A percentile compares a stretch with the other conserved stretches of the same genome.
Evolutionary conservation across 345 rosid species (phyloP).

Genomic region (Salix udensis): DNA sequence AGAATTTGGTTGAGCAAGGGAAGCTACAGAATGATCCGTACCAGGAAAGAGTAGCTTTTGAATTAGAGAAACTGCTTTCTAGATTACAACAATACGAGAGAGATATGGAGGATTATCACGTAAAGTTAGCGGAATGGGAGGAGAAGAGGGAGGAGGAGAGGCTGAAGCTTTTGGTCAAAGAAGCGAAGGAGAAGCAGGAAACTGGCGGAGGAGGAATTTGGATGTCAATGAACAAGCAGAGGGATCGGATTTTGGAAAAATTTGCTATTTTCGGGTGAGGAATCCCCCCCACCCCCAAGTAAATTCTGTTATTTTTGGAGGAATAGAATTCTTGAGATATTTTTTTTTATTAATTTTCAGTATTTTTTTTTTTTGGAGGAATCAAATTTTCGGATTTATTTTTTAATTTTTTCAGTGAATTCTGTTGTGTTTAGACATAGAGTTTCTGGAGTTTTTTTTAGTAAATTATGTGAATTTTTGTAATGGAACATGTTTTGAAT

Average conservation of each 20-base stretch:
- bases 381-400: no score
- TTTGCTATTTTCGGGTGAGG: constrained; percentile 50
- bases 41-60: constrained; percentile 71
- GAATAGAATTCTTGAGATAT: no score
- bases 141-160: constrained; percentile 63
- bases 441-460: no score
- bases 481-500: not conserved
- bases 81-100: constrained; percentile 77
- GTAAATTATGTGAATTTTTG: not conserved
- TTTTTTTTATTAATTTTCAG: not conserved
- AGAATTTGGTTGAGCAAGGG: constrained; percentile 60
- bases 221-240: constrained; percentile 52
- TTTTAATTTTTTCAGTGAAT: no score
- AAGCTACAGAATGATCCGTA: constrained; percentile 67
- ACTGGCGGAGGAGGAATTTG: constrained; percentile 43
- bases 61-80: constrained; percentile 59
- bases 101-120: constrained; percentile 84
- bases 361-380: not conserved
- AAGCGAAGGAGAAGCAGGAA: constrained; percentile 68
- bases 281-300: no score
- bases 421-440: no score
- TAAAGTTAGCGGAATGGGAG: constrained; percentile 71
- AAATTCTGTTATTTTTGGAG: no score
- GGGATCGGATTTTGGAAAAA: constrained; percentile 50
- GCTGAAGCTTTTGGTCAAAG: constrained; percentile 63